Base-by-base conservation (phyloP, 495 filamentous ascomycete species). In the Hypoxylon perforatum region DNA sequence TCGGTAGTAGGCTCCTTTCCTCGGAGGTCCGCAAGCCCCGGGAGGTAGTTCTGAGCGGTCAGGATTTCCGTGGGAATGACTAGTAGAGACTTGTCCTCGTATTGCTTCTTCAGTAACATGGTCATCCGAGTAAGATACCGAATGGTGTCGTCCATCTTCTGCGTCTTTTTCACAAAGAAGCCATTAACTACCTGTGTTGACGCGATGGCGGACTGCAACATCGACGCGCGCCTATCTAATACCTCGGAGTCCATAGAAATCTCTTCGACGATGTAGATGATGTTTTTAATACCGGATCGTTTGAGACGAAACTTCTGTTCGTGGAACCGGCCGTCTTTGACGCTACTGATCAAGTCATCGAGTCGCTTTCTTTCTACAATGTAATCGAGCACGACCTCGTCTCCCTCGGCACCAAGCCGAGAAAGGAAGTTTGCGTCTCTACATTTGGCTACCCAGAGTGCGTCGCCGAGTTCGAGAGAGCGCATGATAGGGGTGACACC, bases 261-360 rank as follows among this genome's bases (percentile, higher is more conserved):
- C 60, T 94, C 89, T 69, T 96, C 92, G 50, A 95, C 82, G n/a
- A 96, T 77, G 67, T 95, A 96, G 45, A 91, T 82, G 23, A 95
- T 87, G 55, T 94, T 90, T 57, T 84, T 87, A 25, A 94, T 78
- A 1, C 91, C 91, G 0, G 86, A 89, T 53, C 87, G 87, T 36
- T 82, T 82, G 2, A 94, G 82, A 1, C 92, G 88, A 65, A 93
- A 94, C 67, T 96, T 95, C 65, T 96, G 92, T 68, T 96, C 92
- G 65, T 89, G 89, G 69, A 93, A 95, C 0, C 92, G 87, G 0
- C 91, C 91, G 52, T 95, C 92, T 73, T 90, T 93, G 73, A 95
- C 91, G 45, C 89, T 92, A 22, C 84, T 79, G 7, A 95, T 81
- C 3, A 96, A 81, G 75, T 96, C 92, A 65, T 96, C 92, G 0